Base-by-base conservation (phyloP, 208 protist genomes). In the Tritrichomonas foetus region DNA sequence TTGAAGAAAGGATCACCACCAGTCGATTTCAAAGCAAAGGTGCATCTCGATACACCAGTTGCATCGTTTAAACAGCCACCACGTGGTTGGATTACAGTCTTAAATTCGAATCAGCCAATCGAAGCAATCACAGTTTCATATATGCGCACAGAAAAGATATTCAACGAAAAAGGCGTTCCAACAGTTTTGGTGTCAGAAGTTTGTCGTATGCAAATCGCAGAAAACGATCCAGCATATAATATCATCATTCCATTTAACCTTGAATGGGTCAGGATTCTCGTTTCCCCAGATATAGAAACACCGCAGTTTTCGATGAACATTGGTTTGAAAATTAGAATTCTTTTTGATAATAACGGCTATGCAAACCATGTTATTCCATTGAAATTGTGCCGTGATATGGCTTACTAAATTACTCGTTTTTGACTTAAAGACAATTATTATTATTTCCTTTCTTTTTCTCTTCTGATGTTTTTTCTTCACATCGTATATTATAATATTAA, bases 381-480 rank as follows among this genome's bases (percentile, higher is more conserved):
- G 41, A 89, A 89, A 27, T 36, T 89, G 9, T 89, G 47, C 44
- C 78, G 47, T 27, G 74, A 82, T 82, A 30, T 82, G 11, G 74
- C 74, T 47, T 82, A 82, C 74, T 82, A 82, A 82, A 82, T 50
- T 9, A 75, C 5, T 75, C n/a, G n/a, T n/a, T n/a, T n/a, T n/a
- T n/a, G n/a, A n/a, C n/a, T n/a, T n/a, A n/a, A n/a, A n/a, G n/a
- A n/a, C n/a, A n/a, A n/a, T n/a, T n/a, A n/a, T n/a, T n/a, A n/a
- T n/a, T n/a, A n/a, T n/a, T n/a, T n/a, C n/a, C n/a, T n/a, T n/a
- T n/a, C n/a, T n/a, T n/a, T n/a, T n/a, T n/a, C n/a, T n/a, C n/a
- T n/a, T n/a, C n/a, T n/a, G n/a, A n/a, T n/a, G n/a, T n/a, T n/a
- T n/a, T n/a, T n/a, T n/a, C n/a, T n/a, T n/a, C n/a, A n/a, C n/a